A percentile compares a stretch with the other conserved stretches of the same genome.
Conservation (phyloP, 345 rosid genomes). For the Dipteronia sinensis region DNA sequence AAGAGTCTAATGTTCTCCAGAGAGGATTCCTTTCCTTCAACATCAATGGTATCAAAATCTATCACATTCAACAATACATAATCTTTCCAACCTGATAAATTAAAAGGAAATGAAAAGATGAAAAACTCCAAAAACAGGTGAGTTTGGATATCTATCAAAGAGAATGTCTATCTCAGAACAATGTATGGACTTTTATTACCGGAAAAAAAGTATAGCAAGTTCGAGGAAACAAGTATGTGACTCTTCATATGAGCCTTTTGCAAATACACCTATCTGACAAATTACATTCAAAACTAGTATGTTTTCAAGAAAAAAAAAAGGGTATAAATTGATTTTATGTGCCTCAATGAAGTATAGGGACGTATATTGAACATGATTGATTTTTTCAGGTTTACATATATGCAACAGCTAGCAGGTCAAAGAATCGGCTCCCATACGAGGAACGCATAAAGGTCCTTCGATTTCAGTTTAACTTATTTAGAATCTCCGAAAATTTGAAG, state of each 20-base stretch:
- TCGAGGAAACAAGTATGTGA: slow-evolving; percentile 2
- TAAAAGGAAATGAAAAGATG: neutral
- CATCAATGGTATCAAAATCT: neutral
- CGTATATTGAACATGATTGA: neutral
- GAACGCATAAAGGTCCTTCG: neutral
- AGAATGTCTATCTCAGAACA: neutral
- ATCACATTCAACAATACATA: neutral
- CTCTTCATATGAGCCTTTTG: neutral
- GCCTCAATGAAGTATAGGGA: neutral
- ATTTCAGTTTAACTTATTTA: neutral
- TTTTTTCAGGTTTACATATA: neutral
- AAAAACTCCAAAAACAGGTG: neutral
- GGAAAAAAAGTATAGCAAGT: neutral
- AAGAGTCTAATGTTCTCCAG: neutral
- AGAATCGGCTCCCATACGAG: neutral
- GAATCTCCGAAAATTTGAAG: slow-evolving; percentile 5
- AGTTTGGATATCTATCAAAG: neutral
- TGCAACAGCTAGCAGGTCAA: neutral
- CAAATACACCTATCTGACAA: neutral
- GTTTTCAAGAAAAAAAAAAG: neutral
- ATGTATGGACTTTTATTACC: neutral
- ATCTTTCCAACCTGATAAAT: neutral
- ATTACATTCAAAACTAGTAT: neutral
- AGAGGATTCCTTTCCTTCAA: neutral
- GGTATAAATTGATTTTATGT: slow-evolving; percentile 5